Percentiles rank a stretch among this genome's conserved stretches.
These are phyloP conservation scores for Gossypium bickii DNA, from an alignment of 345 rosid species.

Conservation along the genomic window DNA sequence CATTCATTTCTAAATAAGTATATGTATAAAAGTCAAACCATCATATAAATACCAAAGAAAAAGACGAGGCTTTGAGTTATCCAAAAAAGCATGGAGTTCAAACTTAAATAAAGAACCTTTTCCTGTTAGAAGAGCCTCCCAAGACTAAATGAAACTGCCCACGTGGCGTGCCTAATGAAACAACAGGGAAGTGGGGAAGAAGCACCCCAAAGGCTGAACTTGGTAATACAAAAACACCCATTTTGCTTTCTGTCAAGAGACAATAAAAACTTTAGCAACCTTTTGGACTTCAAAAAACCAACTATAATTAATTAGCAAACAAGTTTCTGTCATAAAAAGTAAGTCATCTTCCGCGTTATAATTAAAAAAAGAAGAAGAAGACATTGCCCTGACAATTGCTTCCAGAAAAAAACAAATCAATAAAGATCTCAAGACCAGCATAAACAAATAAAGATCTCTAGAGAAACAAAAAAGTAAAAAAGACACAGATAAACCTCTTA, in stretches of 20 bases:
- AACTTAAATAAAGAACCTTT: conserved; percentile 19
- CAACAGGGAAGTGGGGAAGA: conserved; percentile 7
- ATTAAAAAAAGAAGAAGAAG: background rate
- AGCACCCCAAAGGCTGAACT: conserved; percentile 15
- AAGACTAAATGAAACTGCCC: conserved; percentile 14
- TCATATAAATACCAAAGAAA: background rate
- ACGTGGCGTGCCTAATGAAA: conserved; percentile 5
- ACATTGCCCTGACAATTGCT: background rate
- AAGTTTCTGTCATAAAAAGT: background rate
- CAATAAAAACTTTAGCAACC: background rate
- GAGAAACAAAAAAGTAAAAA: background rate
- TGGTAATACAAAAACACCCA: conserved; percentile 15
- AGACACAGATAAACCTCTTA: background rate
- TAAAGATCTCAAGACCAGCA: background rate
- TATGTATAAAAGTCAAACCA: background rate
- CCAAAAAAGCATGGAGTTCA: background rate
- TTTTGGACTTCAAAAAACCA: background rate
- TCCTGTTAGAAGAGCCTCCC: conserved; percentile 8
- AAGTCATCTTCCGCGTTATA: background rate
- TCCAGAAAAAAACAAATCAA: background rate
- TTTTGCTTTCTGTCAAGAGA: conserved; percentile 11
- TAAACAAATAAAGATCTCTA: background rate
- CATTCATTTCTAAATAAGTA: background rate
- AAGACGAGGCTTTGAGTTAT: background rate
- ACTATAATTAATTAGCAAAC: conserved; percentile 3